Conservation (phyloP, 495 filamentous ascomycete species). For the Trichocladium uniseriatum region DNA sequence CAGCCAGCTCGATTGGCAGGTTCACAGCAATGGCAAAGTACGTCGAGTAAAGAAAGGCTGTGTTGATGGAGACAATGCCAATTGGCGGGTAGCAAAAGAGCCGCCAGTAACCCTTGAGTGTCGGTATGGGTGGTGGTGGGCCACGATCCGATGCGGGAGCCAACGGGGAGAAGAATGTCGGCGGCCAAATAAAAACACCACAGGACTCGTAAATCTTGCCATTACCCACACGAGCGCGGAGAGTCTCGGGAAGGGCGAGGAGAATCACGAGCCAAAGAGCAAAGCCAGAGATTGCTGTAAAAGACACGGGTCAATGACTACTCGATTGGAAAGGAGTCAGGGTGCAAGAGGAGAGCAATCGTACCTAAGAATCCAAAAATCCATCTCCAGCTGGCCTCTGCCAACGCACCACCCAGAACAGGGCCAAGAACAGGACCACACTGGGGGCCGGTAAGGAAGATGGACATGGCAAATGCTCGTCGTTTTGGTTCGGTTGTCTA, state of each 20-base stretch:
- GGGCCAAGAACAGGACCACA: conserved; percentile 11
- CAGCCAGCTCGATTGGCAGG: not conserved
- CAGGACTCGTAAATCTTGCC: conserved; percentile 1
- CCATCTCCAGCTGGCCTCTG: conserved; percentile 12
- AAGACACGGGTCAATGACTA: too few species aligned
- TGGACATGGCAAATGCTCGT: conserved; percentile 10
- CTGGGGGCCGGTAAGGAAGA: conserved; percentile 9
- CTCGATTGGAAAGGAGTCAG: too few species aligned
- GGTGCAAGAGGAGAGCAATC: not conserved
- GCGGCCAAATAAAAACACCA: conserved; percentile 5
- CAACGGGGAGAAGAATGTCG: conserved; percentile 1
- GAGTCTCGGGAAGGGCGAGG: not conserved
- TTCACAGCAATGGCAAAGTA: conserved; percentile 12
- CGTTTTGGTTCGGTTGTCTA: conserved; percentile 12
- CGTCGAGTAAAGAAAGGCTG: conserved; percentile 10
- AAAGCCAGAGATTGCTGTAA: conserved; percentile 5
- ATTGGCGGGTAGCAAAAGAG: conserved; percentile 8
- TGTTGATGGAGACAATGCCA: conserved; percentile 10
- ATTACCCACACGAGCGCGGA: conserved; percentile 1
- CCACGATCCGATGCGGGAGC: conserved; percentile 6
- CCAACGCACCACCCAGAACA: conserved; percentile 7
- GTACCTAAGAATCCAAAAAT: conserved; percentile 15
- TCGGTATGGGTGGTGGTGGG: conserved; percentile 1
- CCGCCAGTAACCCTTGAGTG: conserved; percentile 7
- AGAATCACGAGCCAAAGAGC: conserved; percentile 3